Base-by-base conservation (phyloP, 805 yeast species). In the Yarrowia divulgata region DNA sequence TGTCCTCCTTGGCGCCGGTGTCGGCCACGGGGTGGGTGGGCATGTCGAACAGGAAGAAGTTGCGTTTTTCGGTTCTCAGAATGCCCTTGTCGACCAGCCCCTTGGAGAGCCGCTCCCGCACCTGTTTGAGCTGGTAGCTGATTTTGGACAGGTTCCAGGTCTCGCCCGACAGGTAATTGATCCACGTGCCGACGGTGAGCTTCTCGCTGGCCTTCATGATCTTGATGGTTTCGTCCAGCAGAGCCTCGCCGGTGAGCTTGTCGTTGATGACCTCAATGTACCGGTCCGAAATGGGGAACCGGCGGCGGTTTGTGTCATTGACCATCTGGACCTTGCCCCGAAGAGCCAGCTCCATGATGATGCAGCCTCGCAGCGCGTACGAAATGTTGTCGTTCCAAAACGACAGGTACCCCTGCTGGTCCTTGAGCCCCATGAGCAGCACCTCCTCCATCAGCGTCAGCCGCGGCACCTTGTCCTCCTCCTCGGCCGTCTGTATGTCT, bases 351-450 rank as follows among this genome's bases (percentile, higher is more conserved):
- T 95, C 99, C 77, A 95, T 85, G 68, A 95, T 76, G 70, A 95
- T 94, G 77, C 97, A 90, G 13, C 99, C 99, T 75, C 99, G 87
- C 70, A 95, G 84, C 1, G 98, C 97, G 80, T 95, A 95, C 32
- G 98, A 92, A 68, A 95, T 93, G 79, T 92, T 93, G 79, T 95
- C 99, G 77, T 95, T 95, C 99, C 99, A 95, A 80, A 95, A 95
- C 37, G 97, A 92, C 55, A 95, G 83, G 78, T 94, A 93, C 13
- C 99, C 99, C 79, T 95, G 98, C 74, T 90, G 90, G 79, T 95
- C 98, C 76, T 94, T 93, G 73, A 95, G 84, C 6, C 99, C 99
- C 82, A 95, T 85, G 72, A 95, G 84, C 72, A 95, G 82, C 8
- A 95, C 97, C 79, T 95, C 99, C 79, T 95, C 99, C 97, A 95